Base-by-base conservation (phyloP, 441 rosid species). In the Gossypium trilobum region DNA sequence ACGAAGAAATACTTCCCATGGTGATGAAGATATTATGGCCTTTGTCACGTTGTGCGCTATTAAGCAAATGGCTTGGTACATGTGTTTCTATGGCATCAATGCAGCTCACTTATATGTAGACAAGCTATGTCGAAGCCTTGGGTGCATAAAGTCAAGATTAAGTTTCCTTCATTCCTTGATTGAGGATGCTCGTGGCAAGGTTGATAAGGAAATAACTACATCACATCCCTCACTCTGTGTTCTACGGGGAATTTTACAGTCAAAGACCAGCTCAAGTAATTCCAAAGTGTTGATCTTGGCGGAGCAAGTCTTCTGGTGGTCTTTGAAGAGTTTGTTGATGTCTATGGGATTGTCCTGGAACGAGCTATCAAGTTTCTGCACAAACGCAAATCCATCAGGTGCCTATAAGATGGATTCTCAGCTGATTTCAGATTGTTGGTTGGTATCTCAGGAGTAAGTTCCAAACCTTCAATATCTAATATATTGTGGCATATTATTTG, bases 31-130 rank as follows among this genome's bases (percentile, higher is more conserved):
- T 59, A 59, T 79, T 52, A 67, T 78, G 84, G 81, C 83, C 70
- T 79, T 76, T 84, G 85, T 75, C 56, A 69, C 83, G 16, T 75
- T 87, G 70, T 73, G 83, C 70, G 86, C 83, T 55, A 83, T 87
- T 20, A 87, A 87, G 80, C 85, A 85, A 81, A 84, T 83, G 78
- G 76, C 89, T 39, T 87, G 88, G 87, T 82, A 84, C 81, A 57
- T 79, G 68, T 87, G 91, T 77, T 87, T 82, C 78, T 87, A 80
- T 46, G 91, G 91, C 48, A 82, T 82, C 74, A 81, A 75, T 71
- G 76, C 79, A 75, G 80, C 88, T 74, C 71, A 80, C 74, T 70
- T 84, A 61, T 87, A 78, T 73, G 69, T 83, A 22, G 81, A 75
- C 7, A 85, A 80, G 64, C 64, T 87, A 63, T 83, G 85, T 75